Percentiles rank a stretch among this genome's conserved stretches.
phyloP scores from a whole-genome alignment of 441 rosid species.

The Brassica balearica region DNA sequence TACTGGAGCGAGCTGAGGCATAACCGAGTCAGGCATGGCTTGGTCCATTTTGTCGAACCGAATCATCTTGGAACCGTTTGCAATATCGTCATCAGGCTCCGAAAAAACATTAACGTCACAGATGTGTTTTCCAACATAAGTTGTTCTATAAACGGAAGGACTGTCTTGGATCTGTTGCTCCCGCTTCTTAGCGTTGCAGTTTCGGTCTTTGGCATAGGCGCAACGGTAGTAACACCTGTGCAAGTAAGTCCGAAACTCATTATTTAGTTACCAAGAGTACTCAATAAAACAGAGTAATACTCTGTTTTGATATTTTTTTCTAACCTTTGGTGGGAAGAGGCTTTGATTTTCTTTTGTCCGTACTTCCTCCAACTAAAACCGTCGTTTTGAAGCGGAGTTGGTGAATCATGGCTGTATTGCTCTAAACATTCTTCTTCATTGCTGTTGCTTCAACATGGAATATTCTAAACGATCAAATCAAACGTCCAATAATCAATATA shows the following conservation, averaged over 20 bases:
- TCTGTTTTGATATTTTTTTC: too few species aligned
- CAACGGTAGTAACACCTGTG: background rate
- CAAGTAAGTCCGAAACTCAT: background rate
- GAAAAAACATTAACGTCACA: background rate
- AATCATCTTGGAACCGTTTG: slow-evolving; percentile 20
- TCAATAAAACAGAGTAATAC: background rate
- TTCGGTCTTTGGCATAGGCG: background rate
- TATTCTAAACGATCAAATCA: background rate
- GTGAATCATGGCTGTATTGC: too few species aligned
- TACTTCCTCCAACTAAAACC: too few species aligned
- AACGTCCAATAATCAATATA: background rate
- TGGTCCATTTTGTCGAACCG: slow-evolving; percentile 7
- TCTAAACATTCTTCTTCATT: too few species aligned
- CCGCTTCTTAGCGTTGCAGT: slow-evolving; percentile 30
- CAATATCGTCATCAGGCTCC: background rate
- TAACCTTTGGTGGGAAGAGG: too few species aligned
- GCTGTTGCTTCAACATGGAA: too few species aligned
- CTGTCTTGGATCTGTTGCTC: slow-evolving; percentile 36
- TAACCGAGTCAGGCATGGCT: background rate
- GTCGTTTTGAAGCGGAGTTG: too few species aligned
- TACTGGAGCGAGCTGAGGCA: background rate
- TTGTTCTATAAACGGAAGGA: slow-evolving; percentile 34
- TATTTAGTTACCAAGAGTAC: background rate
- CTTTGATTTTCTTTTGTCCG: too few species aligned
- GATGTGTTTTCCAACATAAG: slow-evolving; percentile 12